Conservation (phyloP, 176 grass and related monocot genomes). For the Avena atlantica region DNA sequence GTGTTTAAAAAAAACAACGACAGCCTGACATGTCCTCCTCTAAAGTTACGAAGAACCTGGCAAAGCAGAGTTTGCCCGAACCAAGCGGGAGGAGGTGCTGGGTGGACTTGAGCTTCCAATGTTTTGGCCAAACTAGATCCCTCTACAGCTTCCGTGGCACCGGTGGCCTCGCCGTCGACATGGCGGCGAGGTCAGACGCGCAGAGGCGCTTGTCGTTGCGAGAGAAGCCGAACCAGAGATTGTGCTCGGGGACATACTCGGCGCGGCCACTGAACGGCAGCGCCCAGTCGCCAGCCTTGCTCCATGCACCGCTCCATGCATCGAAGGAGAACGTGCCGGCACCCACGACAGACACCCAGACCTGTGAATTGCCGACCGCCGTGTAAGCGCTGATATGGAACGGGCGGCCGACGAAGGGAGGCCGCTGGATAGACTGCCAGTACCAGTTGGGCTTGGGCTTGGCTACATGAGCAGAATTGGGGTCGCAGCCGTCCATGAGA, state of each 20-base stretch:
- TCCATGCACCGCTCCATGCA: neutral
- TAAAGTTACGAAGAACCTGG: neutral
- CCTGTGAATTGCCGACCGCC: neutral
- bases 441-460: neutral
- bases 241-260: constrained; percentile 23
- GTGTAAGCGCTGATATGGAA: neutral
- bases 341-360: neutral
- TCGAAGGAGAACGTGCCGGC: neutral
- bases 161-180: neutral
- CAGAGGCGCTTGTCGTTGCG: neutral
- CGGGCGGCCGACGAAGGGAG: neutral
- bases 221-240: constrained; percentile 21
- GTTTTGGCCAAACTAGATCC: neutral
- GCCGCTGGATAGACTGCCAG: neutral
- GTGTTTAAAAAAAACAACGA: too few species aligned
- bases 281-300: neutral
- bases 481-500: neutral
- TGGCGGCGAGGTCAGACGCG: neutral
- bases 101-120: neutral
- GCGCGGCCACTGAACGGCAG: neutral
- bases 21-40: neutral
- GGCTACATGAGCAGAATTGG: neutral
- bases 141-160: neutral
- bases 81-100: neutral
- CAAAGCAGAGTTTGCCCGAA: neutral